Evolutionary conservation across 164 flowering plant species (phyloP), one percentile per base, ranked within the genome.

Genomic region (Cinnamomum chago): DNA sequence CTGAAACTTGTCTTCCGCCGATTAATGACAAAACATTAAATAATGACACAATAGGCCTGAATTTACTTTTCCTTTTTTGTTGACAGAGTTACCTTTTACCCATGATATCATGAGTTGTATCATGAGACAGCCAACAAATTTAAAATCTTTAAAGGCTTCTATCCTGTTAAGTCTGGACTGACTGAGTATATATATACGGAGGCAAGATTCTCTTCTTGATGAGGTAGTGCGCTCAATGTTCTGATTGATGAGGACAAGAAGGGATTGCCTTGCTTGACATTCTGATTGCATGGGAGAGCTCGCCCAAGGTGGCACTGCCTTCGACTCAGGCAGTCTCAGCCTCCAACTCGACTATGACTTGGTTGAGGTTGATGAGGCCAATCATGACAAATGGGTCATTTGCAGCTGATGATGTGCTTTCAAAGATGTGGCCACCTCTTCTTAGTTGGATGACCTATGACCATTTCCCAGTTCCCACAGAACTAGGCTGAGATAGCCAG

Each of bases 271-370:
- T 58, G 50, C 74, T 79, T 25, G 77, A 33, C 70, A 40, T 30
- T 12, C 80, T 68, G 25, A 82, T 75, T 13, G 70, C 69, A 47
- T 79, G 62, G 67, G 77, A 82, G 2, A 70, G 35, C 74, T 82
- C 78, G 50, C 84, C 84, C n/a, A 82, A 78, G 4, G 84, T 79
- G 2, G 80, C 82, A 2, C 84, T 82, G 17, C 78, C 80, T 70
- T 74, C 74, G 1, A 82, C 75, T 82, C 82, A 82, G 15, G 80
- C 82, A 0, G 80, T 82, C 67, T 75, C 74, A 0, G 76, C 66
- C 13, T 65, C 68, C 35, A 77, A 18, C 62, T 82, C 82, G 0
- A 79, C 76, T 3, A 50, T 71, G 33, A 82, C 74, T n/a, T n/a
- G 15, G 69, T 75, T 79, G 2, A 79, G 58, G 72, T 82, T 79